phyloP scores from a whole-genome alignment of 176 grass and related monocot genomes.

The Oryza punctata region DNA sequence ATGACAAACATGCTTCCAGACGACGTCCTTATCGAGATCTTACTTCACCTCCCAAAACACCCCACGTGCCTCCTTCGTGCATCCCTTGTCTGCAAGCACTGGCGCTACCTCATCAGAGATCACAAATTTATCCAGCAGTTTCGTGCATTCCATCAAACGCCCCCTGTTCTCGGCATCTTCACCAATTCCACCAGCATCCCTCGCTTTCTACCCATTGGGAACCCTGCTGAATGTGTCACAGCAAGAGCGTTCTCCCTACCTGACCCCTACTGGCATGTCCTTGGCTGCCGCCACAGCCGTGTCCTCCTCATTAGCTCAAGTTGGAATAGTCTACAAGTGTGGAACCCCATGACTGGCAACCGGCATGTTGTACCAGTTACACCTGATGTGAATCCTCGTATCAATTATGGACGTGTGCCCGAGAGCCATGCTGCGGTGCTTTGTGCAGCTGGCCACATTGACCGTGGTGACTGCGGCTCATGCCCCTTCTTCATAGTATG shows the following conservation, averaged over 20 bases:
- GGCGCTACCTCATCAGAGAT: conserved; percentile 20
- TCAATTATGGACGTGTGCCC: conserved; percentile 32
- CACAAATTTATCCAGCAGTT: conserved; percentile 13
- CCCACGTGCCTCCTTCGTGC: conserved; percentile 15
- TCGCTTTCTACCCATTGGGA: conserved; percentile 18
- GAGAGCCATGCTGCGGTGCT: conserved; percentile 33
- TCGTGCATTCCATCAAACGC: not conserved
- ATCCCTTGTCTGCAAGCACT: conserved; percentile 39
- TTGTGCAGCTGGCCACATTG: conserved; percentile 24
- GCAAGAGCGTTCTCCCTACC: not conserved
- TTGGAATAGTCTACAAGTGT: conserved; percentile 26
- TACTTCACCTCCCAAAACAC: conserved; percentile 30
- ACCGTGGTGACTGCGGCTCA: conserved; percentile 18
- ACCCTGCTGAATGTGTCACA: conserved; percentile 1
- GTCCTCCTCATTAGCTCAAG: conserved; percentile 33
- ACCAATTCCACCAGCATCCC: conserved; percentile 25
- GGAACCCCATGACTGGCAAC: conserved; percentile 26
- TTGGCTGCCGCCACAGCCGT: conserved; percentile 34
- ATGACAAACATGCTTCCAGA: conserved; percentile 22
- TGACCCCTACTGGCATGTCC: conserved; percentile 31
- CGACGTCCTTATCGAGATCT: conserved; percentile 34
- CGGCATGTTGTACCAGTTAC: not conserved
- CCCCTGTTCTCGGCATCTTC: conserved; percentile 39
- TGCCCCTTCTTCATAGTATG: conserved; percentile 34
- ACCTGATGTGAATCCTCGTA: conserved; percentile 26